These are phyloP conservation scores for Pelargonium nanum DNA, from an alignment of 345 rosid species.

Conservation along the genomic window DNA sequence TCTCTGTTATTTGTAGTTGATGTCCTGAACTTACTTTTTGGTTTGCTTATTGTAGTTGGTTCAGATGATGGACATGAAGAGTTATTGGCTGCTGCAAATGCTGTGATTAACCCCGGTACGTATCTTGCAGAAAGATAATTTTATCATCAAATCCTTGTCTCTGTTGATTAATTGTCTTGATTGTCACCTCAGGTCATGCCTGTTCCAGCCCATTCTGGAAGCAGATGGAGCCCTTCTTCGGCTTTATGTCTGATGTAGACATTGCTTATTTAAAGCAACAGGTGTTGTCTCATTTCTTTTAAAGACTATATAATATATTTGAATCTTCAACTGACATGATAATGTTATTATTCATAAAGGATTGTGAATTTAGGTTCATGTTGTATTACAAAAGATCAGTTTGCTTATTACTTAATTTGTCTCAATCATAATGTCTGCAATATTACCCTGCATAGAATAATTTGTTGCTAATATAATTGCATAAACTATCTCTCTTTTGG, in stretches of 20 bases:
- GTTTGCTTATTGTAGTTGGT: conserved; percentile 39
- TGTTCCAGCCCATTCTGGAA: conserved; percentile 57
- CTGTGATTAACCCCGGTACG: conserved; percentile 59
- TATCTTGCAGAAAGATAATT: conserved; percentile 6
- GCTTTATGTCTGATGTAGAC: conserved; percentile 58
- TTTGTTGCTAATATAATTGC: too few relatives aligned
- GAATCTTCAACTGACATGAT: conserved; percentile 1
- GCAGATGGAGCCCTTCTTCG: conserved; percentile 71
- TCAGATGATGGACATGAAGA: conserved; percentile 81
- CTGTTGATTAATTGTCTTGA: conserved; percentile 21
- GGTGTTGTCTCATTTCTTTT: conserved; percentile 29
- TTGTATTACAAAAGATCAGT: too few relatives aligned
- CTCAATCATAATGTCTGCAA: too few relatives aligned
- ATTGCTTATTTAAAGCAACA: conserved; percentile 57
- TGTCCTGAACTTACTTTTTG: conserved; percentile 17
- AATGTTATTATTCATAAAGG: not conserved
- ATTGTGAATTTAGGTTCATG: not conserved
- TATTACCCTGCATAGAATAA: too few relatives aligned
- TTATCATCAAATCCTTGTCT: conserved; percentile 11
- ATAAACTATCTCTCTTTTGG: too few relatives aligned
- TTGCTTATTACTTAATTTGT: too few relatives aligned
- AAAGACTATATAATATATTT: conserved; percentile 5
- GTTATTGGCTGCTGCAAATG: conserved; percentile 69
- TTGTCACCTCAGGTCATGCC: conserved; percentile 43
- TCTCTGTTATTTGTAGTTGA: conserved; percentile 7